A percentile compares a stretch with the other conserved stretches of the same genome.
phyloP scores from a whole-genome alignment of 2,329 filamentous ascomycete genomes.

The Drechslerella dactyloides region DNA sequence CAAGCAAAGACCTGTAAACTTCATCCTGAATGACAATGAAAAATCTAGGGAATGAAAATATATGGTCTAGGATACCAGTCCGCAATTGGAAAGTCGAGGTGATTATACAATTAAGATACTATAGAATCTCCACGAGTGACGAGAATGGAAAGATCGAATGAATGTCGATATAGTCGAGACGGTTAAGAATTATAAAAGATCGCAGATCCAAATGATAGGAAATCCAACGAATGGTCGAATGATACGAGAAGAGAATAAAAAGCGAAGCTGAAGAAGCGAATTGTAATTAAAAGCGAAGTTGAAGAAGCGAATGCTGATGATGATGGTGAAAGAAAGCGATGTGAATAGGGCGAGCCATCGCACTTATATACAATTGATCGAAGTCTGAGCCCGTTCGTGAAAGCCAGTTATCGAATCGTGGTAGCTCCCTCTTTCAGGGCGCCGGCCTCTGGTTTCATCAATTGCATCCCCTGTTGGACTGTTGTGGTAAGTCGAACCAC shows the following conservation, averaged over 20 bases:
- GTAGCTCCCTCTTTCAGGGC: not conserved
- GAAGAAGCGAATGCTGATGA: slow-evolving; percentile 42
- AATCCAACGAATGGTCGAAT: slow-evolving; percentile 30
- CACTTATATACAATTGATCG: not conserved
- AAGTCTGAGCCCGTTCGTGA: not conserved
- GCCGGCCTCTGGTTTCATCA: not conserved
- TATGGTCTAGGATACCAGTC: not conserved
- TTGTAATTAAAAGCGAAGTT: slow-evolving; percentile 25
- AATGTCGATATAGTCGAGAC: not conserved
- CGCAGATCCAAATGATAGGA: slow-evolving; percentile 20
- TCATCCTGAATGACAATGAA: slow-evolving; percentile 26
- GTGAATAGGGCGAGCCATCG: not conserved
- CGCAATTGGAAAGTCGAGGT: not conserved
- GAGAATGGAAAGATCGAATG: slow-evolving; percentile 8
- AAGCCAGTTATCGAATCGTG: not conserved
- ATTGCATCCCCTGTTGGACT: slow-evolving; percentile 9
- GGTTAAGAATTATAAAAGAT: not conserved
- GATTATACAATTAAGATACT: slow-evolving; percentile 1
- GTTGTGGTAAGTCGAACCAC: slow-evolving; percentile 43
- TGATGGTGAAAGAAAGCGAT: slow-evolving; percentile 12
- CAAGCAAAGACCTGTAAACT: slow-evolving; percentile 34
- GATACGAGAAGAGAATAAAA: slow-evolving; percentile 19
- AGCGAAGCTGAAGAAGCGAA: slow-evolving; percentile 23
- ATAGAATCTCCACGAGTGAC: slow-evolving; percentile 23
- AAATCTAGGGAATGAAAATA: not conserved